A percentile compares a stretch with the other conserved stretches of the same genome.
Evolutionary conservation across 169 alveolate species (phyloP).

Genomic region (Plasmodium malariae): DNA sequence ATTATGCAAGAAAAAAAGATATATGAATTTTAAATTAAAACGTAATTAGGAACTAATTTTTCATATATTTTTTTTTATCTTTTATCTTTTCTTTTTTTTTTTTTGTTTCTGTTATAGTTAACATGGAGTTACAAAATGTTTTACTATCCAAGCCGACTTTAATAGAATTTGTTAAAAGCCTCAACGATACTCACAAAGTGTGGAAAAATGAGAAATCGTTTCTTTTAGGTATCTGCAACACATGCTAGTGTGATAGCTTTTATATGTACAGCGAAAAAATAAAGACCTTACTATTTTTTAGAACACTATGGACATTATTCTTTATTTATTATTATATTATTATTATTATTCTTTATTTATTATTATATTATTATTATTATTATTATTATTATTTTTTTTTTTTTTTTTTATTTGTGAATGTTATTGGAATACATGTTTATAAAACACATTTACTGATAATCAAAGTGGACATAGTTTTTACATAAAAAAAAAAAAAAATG

Average conservation of each 20-base stretch:
- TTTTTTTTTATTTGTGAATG: neutral
- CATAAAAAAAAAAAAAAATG: too few relatives aligned
- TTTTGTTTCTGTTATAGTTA: conserved; percentile 7
- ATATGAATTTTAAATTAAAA: neutral
- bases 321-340: neutral
- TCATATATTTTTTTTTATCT: neutral
- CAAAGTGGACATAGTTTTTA: too few relatives aligned
- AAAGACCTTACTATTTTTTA: too few relatives aligned
- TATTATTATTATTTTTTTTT: neutral
- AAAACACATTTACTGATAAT: too few relatives aligned
- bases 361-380: neutral
- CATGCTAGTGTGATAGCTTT: too few relatives aligned
- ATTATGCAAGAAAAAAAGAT: neutral
- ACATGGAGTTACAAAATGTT: conserved; percentile 37
- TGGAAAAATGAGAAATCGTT: conserved; percentile 73
- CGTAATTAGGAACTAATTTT: neutral
- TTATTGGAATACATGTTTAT: too few relatives aligned
- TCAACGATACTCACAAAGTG: conserved; percentile 27
- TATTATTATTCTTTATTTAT: neutral
- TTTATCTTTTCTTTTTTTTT: neutral
- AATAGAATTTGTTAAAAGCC: conserved; percentile 45
- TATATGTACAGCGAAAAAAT: too few relatives aligned
- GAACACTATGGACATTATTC: too few relatives aligned
- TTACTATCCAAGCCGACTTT: conserved; percentile 56
- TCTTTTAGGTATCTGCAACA: conserved; percentile 28